Evolutionary conservation across 1,284 basidiomycete species (phyloP).

Genomic region (Malassezia obtusa): DNA sequence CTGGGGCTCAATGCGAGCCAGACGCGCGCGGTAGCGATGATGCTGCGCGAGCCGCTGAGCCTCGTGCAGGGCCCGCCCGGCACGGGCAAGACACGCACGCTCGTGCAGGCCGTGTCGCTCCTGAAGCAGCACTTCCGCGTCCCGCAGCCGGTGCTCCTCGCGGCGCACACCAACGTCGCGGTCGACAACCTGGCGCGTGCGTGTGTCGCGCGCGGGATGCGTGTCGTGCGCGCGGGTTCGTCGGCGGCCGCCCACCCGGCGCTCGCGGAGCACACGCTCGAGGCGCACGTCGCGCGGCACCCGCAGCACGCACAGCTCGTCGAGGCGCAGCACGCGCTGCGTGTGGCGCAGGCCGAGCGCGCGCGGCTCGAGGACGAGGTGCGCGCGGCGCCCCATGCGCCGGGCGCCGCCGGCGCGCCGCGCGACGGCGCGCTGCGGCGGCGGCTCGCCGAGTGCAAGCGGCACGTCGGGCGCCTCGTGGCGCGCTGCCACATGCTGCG

Average conservation of each 20-base stretch:
- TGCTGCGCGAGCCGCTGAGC: slow-evolving; percentile 68
- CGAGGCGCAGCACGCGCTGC: slow-evolving; percentile 22
- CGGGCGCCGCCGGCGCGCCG: not conserved
- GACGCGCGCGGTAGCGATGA: slow-evolving; percentile 69
- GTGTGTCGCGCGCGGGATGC: slow-evolving; percentile 55
- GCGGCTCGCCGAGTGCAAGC: slow-evolving; percentile 7
- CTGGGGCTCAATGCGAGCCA: slow-evolving; percentile 70
- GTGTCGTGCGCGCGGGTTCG: slow-evolving; percentile 67
- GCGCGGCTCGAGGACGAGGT: slow-evolving; percentile 19
- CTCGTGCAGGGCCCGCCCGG: slow-evolving; percentile 87
- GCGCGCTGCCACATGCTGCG: slow-evolving; percentile 34
- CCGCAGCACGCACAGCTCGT: slow-evolving; percentile 54
- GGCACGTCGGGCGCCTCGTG: slow-evolving; percentile 28
- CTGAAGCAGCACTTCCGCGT: slow-evolving; percentile 79
- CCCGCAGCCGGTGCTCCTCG: slow-evolving; percentile 71
- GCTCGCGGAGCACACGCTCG: slow-evolving; percentile 59
- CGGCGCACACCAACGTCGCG: slow-evolving; percentile 85
- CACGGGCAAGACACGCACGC: slow-evolving; percentile 89
- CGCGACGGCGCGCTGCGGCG: slow-evolving; percentile 7
- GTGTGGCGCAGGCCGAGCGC: slow-evolving; percentile 21
- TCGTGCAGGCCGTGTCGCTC: slow-evolving; percentile 70
- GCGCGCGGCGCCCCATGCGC: not conserved
- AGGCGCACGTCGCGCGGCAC: slow-evolving; percentile 60
- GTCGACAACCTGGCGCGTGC: slow-evolving; percentile 84
- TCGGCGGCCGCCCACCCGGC: slow-evolving; percentile 53